These are phyloP conservation scores for Chrysopogon serrulatus DNA, from an alignment of 176 grass and related monocot genomes.

Conservation along the genomic window DNA sequence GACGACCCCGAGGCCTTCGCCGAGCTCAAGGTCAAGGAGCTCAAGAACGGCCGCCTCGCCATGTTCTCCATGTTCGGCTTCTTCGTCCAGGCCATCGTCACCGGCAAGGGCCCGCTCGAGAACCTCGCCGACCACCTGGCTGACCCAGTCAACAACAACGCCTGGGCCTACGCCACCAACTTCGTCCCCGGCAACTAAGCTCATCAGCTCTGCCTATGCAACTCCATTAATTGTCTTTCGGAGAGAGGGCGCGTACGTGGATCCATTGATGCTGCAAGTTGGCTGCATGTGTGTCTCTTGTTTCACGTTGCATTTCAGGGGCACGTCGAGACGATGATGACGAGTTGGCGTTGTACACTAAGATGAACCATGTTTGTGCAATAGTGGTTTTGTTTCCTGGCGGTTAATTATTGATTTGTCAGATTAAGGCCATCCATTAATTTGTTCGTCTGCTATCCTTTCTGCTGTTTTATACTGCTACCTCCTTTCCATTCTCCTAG, in stretches of 20 bases:
- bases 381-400: conserved; percentile 25
- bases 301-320: conserved; percentile 23
- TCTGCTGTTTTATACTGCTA: background rate
- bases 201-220: background rate
- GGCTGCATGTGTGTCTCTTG: conserved; percentile 16
- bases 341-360: conserved; percentile 39
- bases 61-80: conserved; percentile 90
- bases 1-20: conserved; percentile 72
- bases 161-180: conserved; percentile 81
- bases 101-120: conserved; percentile 74
- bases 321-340: conserved; percentile 15
- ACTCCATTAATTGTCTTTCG: background rate
- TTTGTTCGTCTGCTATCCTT: background rate
- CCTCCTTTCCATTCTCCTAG: background rate
- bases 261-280: conserved; percentile 4
- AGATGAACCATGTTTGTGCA: conserved; percentile 18
- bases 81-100: conserved; percentile 87
- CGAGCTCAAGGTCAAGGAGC: conserved; percentile 91
- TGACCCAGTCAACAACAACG: conserved; percentile 84
- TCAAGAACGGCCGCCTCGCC: conserved; percentile 88
- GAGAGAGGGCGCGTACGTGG: background rate
- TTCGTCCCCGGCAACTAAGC: conserved; percentile 74
- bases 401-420: background rate
- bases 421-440: background rate
- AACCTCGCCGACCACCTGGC: conserved; percentile 78